These are phyloP conservation scores for Trichoderma aggressivum DNA, from an alignment of 2,329 filamentous ascomycete species.

Conservation along the genomic window DNA sequence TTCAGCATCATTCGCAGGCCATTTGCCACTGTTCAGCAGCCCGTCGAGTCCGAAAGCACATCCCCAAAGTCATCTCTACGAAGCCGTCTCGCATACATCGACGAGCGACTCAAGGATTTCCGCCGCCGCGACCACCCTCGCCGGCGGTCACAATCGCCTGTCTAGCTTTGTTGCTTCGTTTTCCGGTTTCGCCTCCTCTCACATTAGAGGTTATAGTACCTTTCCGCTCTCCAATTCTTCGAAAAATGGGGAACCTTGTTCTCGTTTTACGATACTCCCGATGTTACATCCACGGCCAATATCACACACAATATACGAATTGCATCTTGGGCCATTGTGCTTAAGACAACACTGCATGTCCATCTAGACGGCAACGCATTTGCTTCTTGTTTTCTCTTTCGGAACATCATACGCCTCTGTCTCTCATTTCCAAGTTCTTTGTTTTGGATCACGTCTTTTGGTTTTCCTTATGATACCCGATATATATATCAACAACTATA, in stretches of 20 bases:
- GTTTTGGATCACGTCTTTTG: neutral
- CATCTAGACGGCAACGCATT: neutral
- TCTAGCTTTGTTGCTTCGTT: conserved; percentile 20
- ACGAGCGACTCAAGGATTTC: conserved; percentile 55
- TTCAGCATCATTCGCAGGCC: conserved; percentile 46
- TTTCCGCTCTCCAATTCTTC: neutral
- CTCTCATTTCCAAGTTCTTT: neutral
- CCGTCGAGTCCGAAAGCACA: conserved; percentile 32
- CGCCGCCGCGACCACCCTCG: conserved; percentile 42
- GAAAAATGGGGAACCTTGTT: neutral
- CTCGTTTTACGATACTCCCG: neutral
- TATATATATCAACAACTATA: conserved; percentile 8
- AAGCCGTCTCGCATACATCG: conserved; percentile 55
- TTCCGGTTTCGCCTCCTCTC: conserved; percentile 30
- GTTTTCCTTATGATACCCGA: conserved; percentile 9
- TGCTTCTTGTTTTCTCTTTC: neutral
- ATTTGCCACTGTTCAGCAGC: conserved; percentile 56
- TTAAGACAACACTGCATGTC: neutral
- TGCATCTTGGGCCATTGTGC: neutral
- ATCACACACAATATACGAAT: neutral
- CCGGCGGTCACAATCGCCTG: conserved; percentile 47
- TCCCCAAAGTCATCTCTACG: conserved; percentile 42
- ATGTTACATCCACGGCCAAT: neutral
- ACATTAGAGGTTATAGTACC: conserved; percentile 21
- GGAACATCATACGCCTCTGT: neutral